Conservation (phyloP, 768 basidiomycete species). For the Psilocybe subaeruginosa region DNA sequence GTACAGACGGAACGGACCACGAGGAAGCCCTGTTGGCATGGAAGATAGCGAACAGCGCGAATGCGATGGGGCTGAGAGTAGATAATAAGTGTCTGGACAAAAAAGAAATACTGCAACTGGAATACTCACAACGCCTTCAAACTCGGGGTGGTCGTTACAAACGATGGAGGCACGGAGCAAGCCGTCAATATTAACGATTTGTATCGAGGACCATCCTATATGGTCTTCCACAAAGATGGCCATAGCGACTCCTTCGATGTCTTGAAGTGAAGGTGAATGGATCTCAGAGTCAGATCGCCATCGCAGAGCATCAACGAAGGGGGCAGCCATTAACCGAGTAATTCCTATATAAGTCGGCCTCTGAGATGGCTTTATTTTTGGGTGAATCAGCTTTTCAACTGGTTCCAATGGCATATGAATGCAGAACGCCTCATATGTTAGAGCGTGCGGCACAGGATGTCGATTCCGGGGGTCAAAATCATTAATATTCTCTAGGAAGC, state of each 20-base stretch:
- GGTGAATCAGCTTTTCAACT: constrained; percentile 25
- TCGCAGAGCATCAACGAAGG: constrained; percentile 36
- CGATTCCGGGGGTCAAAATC: constrained; percentile 37
- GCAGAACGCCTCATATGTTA: constrained; percentile 23
- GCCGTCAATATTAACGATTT: constrained; percentile 17
- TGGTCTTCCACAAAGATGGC: constrained; percentile 20
- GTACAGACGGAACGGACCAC: constrained; percentile 42
- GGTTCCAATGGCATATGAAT: constrained; percentile 26
- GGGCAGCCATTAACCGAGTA: constrained; percentile 3
- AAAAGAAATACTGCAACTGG: not conserved
- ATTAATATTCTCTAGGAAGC: constrained; percentile 31
- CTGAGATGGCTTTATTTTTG: constrained; percentile 13
- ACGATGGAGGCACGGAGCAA: constrained; percentile 27
- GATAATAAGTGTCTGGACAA: constrained; percentile 7
- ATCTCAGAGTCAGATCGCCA: constrained; percentile 38
- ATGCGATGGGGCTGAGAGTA: constrained; percentile 47
- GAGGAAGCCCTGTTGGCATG: constrained; percentile 53
- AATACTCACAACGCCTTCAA: constrained; percentile 14
- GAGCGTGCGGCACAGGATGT: constrained; percentile 16
- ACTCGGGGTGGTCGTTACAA: constrained; percentile 34
- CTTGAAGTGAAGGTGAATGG: constrained; percentile 33
- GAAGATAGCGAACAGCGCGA: constrained; percentile 53
- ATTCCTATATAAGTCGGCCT: constrained; percentile 5
- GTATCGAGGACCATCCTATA: constrained; percentile 9
- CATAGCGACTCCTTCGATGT: constrained; percentile 19